These are phyloP conservation scores for Linum usitatissimum DNA, from an alignment of 345 rosid species.

Conservation along the genomic window DNA sequence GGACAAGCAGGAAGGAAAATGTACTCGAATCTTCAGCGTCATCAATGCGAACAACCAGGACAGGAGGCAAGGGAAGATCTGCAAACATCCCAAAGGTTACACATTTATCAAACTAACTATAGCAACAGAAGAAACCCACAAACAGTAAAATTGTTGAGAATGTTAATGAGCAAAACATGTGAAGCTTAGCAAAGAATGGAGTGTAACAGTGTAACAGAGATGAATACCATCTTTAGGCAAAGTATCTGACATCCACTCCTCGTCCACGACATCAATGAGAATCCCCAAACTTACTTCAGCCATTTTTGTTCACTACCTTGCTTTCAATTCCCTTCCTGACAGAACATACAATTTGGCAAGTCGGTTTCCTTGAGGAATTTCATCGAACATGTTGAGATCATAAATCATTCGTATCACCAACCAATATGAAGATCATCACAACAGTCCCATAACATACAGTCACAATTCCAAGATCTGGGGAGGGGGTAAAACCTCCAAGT, in stretches of 20 bases:
- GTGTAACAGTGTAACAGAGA: neutral
- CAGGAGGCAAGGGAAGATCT: slow-evolving; percentile 82
- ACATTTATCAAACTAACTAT: neutral
- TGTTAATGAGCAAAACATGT: neutral
- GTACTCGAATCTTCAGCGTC: slow-evolving; percentile 90
- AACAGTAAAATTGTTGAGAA: neutral
- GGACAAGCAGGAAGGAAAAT: slow-evolving; percentile 2
- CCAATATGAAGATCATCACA: neutral
- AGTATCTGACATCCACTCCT: slow-evolving; percentile 96
- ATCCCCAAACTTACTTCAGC: slow-evolving; percentile 63
- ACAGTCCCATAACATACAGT: neutral
- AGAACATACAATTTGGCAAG: neutral
- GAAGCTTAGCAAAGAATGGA: neutral
- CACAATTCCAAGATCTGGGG: neutral
- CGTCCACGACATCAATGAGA: slow-evolving; percentile 83
- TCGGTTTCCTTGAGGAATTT: neutral
- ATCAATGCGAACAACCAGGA: slow-evolving; percentile 57
- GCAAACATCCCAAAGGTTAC: slow-evolving; percentile 18
- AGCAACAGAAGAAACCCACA: neutral
- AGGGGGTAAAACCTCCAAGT: neutral
- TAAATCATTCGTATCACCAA: too few species aligned
- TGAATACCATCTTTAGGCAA: slow-evolving; percentile 72
- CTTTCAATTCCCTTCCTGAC: neutral
- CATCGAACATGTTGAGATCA: neutral
- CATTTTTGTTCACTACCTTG: slow-evolving; percentile 27